phyloP scores from a whole-genome alignment of 257 asterid genomes.

The Schizonepeta tenuifolia region DNA sequence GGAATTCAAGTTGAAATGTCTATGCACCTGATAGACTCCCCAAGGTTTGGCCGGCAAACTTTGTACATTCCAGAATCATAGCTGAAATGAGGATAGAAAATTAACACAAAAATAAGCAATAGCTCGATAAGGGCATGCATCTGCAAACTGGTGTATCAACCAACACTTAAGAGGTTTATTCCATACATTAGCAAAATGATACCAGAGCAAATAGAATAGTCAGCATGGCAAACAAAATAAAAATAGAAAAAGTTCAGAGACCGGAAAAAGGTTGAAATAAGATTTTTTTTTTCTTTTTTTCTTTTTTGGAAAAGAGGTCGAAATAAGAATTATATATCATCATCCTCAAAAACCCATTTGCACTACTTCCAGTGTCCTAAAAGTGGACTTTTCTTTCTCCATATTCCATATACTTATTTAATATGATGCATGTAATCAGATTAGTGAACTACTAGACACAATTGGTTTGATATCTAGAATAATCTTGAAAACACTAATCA shows the following conservation, averaged over 20 bases:
- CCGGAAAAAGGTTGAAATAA: slow-evolving; percentile 16
- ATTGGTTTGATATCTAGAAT: slow-evolving; percentile 4
- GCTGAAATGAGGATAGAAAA: slow-evolving; percentile 52
- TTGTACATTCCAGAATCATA: slow-evolving; percentile 74
- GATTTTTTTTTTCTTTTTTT: too few species aligned
- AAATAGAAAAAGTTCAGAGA: not conserved
- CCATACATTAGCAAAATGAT: slow-evolving; percentile 13
- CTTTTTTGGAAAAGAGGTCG: slow-evolving; percentile 7
- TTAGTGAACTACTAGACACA: slow-evolving; percentile 8
- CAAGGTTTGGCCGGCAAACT: slow-evolving; percentile 85
- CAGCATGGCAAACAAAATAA: slow-evolving; percentile 7
- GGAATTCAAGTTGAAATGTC: slow-evolving; percentile 26
- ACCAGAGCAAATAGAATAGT: not conserved
- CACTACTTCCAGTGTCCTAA: not conserved
- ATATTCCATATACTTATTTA: not conserved
- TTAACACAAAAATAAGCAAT: slow-evolving; percentile 26
- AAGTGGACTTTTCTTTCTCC: not conserved
- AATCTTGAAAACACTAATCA: slow-evolving; percentile 10
- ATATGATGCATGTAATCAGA: not conserved
- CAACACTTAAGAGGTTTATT: not conserved
- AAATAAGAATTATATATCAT: slow-evolving; percentile 5
- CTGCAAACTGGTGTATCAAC: not conserved
- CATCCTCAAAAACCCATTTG: not conserved
- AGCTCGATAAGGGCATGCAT: slow-evolving; percentile 14
- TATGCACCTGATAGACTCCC: slow-evolving; percentile 87